phyloP scores from a whole-genome alignment of 495 filamentous ascomycete species.

The Penicillium cinerascens region DNA sequence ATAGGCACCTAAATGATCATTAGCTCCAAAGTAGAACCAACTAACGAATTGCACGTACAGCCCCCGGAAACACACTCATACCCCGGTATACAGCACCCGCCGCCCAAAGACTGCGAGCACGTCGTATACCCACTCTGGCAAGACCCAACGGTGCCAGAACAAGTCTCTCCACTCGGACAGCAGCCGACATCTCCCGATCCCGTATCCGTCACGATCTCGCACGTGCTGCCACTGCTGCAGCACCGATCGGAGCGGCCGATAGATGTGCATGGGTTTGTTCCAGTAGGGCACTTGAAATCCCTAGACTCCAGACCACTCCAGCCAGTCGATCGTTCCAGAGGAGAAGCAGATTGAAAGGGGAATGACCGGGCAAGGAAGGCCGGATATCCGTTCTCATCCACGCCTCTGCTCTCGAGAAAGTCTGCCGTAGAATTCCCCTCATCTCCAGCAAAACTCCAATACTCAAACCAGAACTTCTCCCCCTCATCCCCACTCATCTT shows the following conservation, averaged over 20 bases:
- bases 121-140: constrained; percentile 64
- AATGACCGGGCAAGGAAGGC: constrained; percentile 24
- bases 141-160: constrained; percentile 57
- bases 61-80: constrained; percentile 76
- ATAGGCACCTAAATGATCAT: constrained; percentile 30
- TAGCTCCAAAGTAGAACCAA: not conserved
- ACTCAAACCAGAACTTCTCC: constrained; percentile 75
- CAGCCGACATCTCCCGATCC: constrained; percentile 79
- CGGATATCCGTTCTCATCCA: not conserved
- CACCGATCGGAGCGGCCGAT: constrained; percentile 76
- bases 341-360: constrained; percentile 38
- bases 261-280: constrained; percentile 60
- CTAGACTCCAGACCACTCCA: constrained; percentile 18
- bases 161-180: constrained; percentile 69
- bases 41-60: constrained; percentile 55
- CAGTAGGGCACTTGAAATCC: constrained; percentile 71
- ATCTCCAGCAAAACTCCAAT: constrained; percentile 51
- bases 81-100: constrained; percentile 83
- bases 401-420: not conserved
- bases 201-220: constrained; percentile 67
- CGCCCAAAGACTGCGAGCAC: constrained; percentile 67
- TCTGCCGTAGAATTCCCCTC: not conserved
- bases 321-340: constrained; percentile 19
- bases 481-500: constrained; percentile 83
- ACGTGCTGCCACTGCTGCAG: constrained; percentile 64